Base-by-base conservation (phyloP, 2,329 filamentous ascomycete genomes). In the Tolypocladium cylindrosporum region DNA sequence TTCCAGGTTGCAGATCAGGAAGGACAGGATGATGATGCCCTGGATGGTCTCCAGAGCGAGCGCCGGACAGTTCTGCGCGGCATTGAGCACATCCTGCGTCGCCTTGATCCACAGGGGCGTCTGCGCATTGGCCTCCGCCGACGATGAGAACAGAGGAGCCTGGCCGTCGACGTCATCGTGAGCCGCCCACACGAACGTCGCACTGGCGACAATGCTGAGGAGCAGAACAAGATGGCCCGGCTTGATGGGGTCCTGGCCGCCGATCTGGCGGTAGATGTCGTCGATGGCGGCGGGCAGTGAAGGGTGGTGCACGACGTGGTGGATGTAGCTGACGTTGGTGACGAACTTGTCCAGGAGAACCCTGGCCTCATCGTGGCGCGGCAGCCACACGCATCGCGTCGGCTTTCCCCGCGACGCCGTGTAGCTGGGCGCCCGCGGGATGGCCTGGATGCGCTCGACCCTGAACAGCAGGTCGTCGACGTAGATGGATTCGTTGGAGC, bases 301-400 rank as follows among this genome's bases (percentile, higher is more conserved):
- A 24, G 52, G 52, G n/a, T 54, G 52, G 52, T 54, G 52, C 11
- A 54, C 52, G 16, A 54, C 52, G 21, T 54, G 52, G 52, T 54
- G 36, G 27, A 54, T 41, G 36, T 54, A 54, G 27, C 52, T 31
- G 27, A 54, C 27, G 11, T 54, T 54, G 52, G 52, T 42, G n/a
- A 54, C 52, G 36, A 40, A 40, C 52, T 54, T 54, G 52, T 41
- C 36, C 9, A 54, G 36, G 2, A 54, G 24, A n/a, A 54, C 21
- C 52, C 21, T 40, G 36, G 36, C 52, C 40, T 54, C 52, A 21
- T 40, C 52, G 11, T 36, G 52, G 9, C 52, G 52, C n/a, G 36
- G 52, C 52, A 51, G 31, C 48, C 48, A 51, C 27, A 51, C 48
- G 4, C 48, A 51, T n/a, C 48, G 48, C 6, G 48, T 51, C 48